phyloP scores from a whole-genome alignment of 2,329 filamentous ascomycete species.

The Nigrograna mackinnonii region DNA sequence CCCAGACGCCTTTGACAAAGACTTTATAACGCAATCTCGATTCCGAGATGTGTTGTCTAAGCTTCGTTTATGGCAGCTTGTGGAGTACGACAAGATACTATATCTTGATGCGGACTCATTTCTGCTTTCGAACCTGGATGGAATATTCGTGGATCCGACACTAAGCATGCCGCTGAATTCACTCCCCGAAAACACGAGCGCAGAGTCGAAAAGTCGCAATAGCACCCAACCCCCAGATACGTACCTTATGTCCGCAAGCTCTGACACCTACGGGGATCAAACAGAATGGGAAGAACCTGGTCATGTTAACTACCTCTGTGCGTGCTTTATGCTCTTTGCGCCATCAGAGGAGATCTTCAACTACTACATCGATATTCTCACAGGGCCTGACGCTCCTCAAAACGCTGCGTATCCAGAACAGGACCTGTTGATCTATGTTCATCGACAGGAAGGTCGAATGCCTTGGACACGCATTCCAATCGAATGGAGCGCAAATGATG shows the following conservation, averaged over 20 bases:
- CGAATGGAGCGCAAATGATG: conserved; percentile 43
- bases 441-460: conserved; percentile 42
- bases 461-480: conserved; percentile 42
- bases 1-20: conserved; percentile 17
- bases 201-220: too few relatives aligned
- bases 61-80: conserved; percentile 43
- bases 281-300: conserved; percentile 9
- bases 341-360: conserved; percentile 22
- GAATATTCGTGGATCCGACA: conserved; percentile 36
- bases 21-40: conserved; percentile 10
- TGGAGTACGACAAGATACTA: conserved; percentile 17
- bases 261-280: conserved; percentile 13
- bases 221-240: conserved; percentile 15
- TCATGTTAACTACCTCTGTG: conserved; percentile 26
- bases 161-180: conserved; percentile 7
- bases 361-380: conserved; percentile 31
- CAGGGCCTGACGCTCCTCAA: conserved; percentile 18
- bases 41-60: conserved; percentile 45
- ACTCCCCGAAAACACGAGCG: not conserved
- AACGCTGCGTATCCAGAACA: conserved; percentile 37
- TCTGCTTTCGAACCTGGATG: conserved; percentile 29
- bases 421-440: conserved; percentile 41
- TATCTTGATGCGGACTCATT: conserved; percentile 41
- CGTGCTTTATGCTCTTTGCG: conserved; percentile 35
- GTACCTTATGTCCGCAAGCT: conserved; percentile 26